These are phyloP conservation scores for Phaeosphaeria sp. DNA, from an alignment of 2,329 filamentous ascomycete species.

Conservation along the genomic window DNA sequence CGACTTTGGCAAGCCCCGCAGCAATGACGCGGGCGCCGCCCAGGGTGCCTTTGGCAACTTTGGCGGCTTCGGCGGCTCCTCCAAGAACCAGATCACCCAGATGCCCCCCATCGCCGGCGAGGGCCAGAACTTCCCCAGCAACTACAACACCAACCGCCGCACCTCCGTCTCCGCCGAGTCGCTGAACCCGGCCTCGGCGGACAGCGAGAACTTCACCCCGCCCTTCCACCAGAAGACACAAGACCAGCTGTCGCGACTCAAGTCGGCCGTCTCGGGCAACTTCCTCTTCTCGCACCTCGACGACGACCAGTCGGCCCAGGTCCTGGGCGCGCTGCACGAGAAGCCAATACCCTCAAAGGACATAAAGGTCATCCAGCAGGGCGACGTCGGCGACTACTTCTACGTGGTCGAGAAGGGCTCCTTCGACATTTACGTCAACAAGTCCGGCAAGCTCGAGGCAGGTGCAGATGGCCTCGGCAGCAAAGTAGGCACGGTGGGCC, in stretches of 20 bases:
- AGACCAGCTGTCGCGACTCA: slow-evolving; percentile 82
- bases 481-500: slow-evolving; percentile 81
- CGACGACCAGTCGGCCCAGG: slow-evolving; percentile 87
- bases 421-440: slow-evolving; percentile 92
- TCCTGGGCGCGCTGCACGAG: slow-evolving; percentile 89
- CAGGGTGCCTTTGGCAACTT: slow-evolving; percentile 50
- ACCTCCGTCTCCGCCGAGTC: slow-evolving; percentile 98
- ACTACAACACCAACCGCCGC: slow-evolving; percentile 92
- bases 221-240: slow-evolving; percentile 82
- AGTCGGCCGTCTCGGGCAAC: slow-evolving; percentile 82
- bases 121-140: slow-evolving; percentile 78
- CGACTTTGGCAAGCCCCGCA: slow-evolving; percentile 49
- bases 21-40: slow-evolving; percentile 53
- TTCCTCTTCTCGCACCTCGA: slow-evolving; percentile 95
- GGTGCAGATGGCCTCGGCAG: slow-evolving; percentile 82
- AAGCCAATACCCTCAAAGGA: slow-evolving; percentile 94
- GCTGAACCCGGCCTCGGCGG: slow-evolving; percentile 83
- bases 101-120: slow-evolving; percentile 57
- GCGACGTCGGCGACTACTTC: slow-evolving; percentile 95
- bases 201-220: slow-evolving; percentile 88
- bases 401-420: slow-evolving; percentile 92
- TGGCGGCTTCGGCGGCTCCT: slow-evolving; percentile 40
- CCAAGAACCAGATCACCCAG: slow-evolving; percentile 47
- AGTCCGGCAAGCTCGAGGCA: slow-evolving; percentile 75
- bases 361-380: slow-evolving; percentile 90